Evolutionary conservation across 306 rosid species (phyloP), one percentile per base, ranked within the genome.

Genomic region (Erythrophleum fordii): DNA sequence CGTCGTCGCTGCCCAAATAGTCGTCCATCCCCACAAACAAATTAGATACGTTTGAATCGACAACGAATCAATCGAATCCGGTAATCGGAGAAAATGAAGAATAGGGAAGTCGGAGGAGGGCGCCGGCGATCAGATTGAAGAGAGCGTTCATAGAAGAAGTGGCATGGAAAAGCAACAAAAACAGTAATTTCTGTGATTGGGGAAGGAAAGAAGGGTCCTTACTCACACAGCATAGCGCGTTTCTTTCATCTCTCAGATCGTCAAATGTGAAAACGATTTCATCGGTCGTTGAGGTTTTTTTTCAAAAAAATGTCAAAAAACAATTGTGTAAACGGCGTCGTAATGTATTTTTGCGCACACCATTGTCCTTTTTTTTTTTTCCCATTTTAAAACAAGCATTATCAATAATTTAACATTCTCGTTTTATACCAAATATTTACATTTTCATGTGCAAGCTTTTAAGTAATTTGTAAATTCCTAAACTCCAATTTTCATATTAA

Each of bases 1-100:
- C 98, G 3, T 89, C 98, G 39, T 93, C 96, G 85, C 91, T 86
- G 89, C 83, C 83, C 41, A 78, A 39, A 64, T 62, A 85, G 78
- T 87, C 93, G 17, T 90, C 92, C 98, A 94, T 94, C 23, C 49
- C 73, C 41, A 25, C 28, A 5, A 48, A 10, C 61, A 58, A 58
- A 39, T 70, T 73, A 59, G 26, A 64, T 65, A 65, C 4, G 69
- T 65, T 35, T 66, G 51, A 66, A 66, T 39, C 72, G 72, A 66
- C 18, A 0, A 39, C 12, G 8, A 73, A 35, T 44, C 61, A 83
- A 84, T 86, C 86, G 73, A 86, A 76, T 68, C 72, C 55, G 75
- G 69, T 56, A 80, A 77, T 80, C 93, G 85, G 76, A 28, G 51
- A 75, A 49, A 48, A 46, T 17, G 4, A 39, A 48, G 34, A 62